phyloP scores from a whole-genome alignment of 192 early-diverging fungal genomes.

The Entomortierella parvispora region DNA sequence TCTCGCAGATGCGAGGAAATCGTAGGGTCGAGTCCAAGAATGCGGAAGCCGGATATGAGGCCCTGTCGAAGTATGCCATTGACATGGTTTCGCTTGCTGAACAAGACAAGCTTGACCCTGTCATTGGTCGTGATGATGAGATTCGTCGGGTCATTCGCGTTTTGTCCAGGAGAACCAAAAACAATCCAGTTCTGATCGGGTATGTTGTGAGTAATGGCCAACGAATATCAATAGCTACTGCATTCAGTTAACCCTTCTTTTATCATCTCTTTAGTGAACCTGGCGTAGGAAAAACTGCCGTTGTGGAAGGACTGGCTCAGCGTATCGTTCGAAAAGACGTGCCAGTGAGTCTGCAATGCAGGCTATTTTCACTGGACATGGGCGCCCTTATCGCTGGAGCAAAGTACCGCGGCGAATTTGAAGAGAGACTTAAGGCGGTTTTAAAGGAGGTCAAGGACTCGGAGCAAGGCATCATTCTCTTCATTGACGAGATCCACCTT shows the following conservation, averaged over 20 bases:
- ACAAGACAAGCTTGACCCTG: constrained; percentile 93
- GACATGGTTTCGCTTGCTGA: constrained; percentile 87
- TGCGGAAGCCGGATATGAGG: constrained; percentile 91
- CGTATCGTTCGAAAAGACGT: constrained; percentile 95
- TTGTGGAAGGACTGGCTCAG: constrained; percentile 95
- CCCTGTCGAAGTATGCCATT: constrained; percentile 93
- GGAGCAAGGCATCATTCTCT: constrained; percentile 89
- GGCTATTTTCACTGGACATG: constrained; percentile 95
- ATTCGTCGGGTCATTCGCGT: constrained; percentile 96
- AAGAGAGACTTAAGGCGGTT: constrained; percentile 96
- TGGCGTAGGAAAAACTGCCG: constrained; percentile 86
- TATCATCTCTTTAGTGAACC: constrained; percentile 70
- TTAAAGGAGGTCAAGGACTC: constrained; percentile 95
- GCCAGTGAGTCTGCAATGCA: constrained; percentile 82
- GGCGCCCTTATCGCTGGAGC: constrained; percentile 92
- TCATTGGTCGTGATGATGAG: constrained; percentile 97
- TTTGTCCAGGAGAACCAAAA: constrained; percentile 87
- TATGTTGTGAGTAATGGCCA: no score
- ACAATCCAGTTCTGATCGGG: constrained; percentile 91
- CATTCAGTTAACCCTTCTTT: background rate
- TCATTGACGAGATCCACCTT: constrained; percentile 98
- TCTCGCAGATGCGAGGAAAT: constrained; percentile 82
- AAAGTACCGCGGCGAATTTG: constrained; percentile 98
- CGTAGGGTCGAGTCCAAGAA: constrained; percentile 85
- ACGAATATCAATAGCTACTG: background rate